Conservation (phyloP, 139 green algal species). For the Pseudopediastrum boryanum region DNA sequence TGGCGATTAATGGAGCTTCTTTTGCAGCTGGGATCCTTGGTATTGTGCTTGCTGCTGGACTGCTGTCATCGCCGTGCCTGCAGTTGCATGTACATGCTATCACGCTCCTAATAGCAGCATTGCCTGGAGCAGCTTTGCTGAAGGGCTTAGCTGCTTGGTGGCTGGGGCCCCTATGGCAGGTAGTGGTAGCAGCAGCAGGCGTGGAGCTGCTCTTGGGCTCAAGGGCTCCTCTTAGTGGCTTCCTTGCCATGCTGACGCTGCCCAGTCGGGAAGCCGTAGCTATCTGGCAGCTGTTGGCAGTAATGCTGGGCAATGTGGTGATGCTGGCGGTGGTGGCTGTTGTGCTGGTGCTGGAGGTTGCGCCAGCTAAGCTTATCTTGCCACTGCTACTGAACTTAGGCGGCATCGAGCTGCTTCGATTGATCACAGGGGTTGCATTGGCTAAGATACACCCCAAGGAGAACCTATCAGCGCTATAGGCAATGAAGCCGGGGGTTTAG, state of each 20-base stretch:
- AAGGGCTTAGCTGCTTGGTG: slow-evolving; percentile 20
- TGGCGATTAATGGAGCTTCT: slow-evolving; percentile 2
- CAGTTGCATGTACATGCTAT: slow-evolving; percentile 25
- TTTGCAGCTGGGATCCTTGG: slow-evolving; percentile 1
- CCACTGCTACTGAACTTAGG: slow-evolving; percentile 16
- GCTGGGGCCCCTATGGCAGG: slow-evolving; percentile 2
- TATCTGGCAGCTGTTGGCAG: slow-evolving; percentile 18
- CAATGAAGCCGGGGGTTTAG: too few species aligned
- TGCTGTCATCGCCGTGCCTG: slow-evolving; percentile 26
- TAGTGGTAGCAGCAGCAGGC: slow-evolving; percentile 4
- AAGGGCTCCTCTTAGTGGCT: slow-evolving; percentile 16
- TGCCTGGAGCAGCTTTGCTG: slow-evolving; percentile 13
- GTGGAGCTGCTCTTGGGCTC: slow-evolving; percentile 8
- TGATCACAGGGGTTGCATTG: slow-evolving; percentile 1
- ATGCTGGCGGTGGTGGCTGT: slow-evolving; percentile 4
- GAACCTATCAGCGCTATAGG: slow-evolving; percentile 31
- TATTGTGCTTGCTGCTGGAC: not conserved
- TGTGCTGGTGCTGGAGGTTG: not conserved
- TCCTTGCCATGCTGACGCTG: slow-evolving; percentile 31
- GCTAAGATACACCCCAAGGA: slow-evolving; percentile 12
- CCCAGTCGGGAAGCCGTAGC: slow-evolving; percentile 28
- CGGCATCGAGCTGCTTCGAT: slow-evolving; percentile 10
- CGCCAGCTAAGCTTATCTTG: not conserved
- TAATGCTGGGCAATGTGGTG: slow-evolving; percentile 13
- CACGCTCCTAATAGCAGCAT: slow-evolving; percentile 22